Evolutionary conservation across 2,329 filamentous ascomycete species (phyloP), one percentile per base, ranked within the genome.

Genomic region (Fusarium sterilihyphosum): DNA sequence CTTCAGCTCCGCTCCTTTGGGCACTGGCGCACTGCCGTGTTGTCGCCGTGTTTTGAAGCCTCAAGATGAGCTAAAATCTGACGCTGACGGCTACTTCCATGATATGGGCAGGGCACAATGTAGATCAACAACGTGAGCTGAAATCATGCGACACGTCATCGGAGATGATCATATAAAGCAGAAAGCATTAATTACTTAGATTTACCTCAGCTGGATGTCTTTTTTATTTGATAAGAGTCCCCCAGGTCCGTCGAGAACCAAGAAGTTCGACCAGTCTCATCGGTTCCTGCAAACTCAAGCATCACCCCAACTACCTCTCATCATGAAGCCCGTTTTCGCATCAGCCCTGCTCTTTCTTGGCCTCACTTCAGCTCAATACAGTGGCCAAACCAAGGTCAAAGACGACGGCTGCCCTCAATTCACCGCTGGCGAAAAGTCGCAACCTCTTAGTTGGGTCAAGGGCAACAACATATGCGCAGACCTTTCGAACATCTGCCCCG

Each of bases 391-490:
- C 26, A 65, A 58, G 14, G 44, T 52, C 44, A 57, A 38, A 14
- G 61, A 65, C 18, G 65, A 58, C 37, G n/a, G 38, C 13, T 67
- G 65, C 12, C 61, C 65, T 17, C 46, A 46, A 14, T 65, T 67
- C 22, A 33, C 26, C 8, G 50, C 52, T 10, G 24, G 50, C 12
- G 52, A 67, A 46, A 50, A 40, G 38, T 49, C 50, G 6, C 37
- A 59, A 10, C 24, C 37, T 22, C 31, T 67, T 10, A 29, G 22
- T 20, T 67, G 52, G 50, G 24, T 54, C 3, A 46, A 54, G 20
- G 43, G 52, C 26, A 44, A 22, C 33, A 67, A 65, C 33, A 67
- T 67, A 16, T 67, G 65, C 14, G 43, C 61, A n/a, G 65, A 67
- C 16, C 43, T 65, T 17, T 65, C 65, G 6, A 31, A n/a, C 6